phyloP scores from a whole-genome alignment of 2,329 filamentous ascomycete species.

The Hypoxylon sp. region DNA sequence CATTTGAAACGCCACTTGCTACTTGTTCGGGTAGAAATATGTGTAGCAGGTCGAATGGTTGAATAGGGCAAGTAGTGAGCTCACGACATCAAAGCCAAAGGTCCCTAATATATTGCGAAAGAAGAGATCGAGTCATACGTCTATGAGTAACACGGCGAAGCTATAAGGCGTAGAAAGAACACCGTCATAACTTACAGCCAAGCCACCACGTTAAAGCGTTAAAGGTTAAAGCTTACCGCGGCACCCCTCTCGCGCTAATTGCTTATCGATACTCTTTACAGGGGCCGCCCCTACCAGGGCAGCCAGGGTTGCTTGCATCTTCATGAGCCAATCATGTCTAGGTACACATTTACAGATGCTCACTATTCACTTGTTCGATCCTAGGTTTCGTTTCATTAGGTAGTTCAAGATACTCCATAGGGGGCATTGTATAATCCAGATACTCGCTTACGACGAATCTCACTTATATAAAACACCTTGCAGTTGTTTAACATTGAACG shows the following conservation, averaged over 20 bases:
- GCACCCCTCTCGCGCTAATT: neutral
- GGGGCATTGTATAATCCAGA: too few species aligned
- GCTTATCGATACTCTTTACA: neutral
- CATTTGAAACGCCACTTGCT: constrained; percentile 40
- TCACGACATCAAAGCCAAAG: neutral
- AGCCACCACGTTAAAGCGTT: neutral
- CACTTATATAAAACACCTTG: too few species aligned
- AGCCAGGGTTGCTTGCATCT: too few species aligned
- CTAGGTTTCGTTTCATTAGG: too few species aligned
- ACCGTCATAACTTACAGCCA: constrained; percentile 2
- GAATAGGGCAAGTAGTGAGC: neutral
- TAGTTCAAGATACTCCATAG: too few species aligned
- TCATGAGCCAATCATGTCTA: too few species aligned
- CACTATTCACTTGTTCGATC: too few species aligned
- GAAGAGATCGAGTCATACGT: constrained; percentile 1
- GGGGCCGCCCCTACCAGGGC: too few species aligned
- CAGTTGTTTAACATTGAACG: too few species aligned
- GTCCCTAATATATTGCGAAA: neutral
- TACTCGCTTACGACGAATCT: too few species aligned
- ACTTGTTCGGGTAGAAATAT: constrained; percentile 43
- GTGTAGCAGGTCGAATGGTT: neutral
- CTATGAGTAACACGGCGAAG: constrained; percentile 4
- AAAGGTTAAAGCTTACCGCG: neutral
- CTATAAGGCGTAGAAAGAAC: neutral
- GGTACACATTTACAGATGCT: too few species aligned